Evolutionary conservation across 2,329 filamentous ascomycete genomes (phyloP).

Genomic region (Ophiostoma tasmaniense): DNA sequence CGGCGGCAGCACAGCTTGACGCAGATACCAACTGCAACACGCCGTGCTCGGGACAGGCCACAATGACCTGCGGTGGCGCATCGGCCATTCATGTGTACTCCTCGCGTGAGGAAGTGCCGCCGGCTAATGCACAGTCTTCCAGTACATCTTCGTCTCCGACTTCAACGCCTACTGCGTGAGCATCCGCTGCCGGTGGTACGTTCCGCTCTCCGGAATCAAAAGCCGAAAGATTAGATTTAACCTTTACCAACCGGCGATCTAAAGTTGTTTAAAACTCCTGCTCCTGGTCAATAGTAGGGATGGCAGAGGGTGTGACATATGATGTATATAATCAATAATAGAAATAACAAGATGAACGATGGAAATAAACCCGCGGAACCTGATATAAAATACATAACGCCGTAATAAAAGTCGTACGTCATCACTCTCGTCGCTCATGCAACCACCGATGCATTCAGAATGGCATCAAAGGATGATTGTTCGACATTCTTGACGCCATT

Average conservation of each 20-base stretch:
- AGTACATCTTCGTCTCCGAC: not conserved
- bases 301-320: not conserved
- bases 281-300: too few relatives aligned
- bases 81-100: not conserved
- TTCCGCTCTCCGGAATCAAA: not conserved
- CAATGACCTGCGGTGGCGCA: not conserved
- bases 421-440: not conserved
- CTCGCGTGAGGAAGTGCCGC: not conserved
- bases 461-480: slow-evolving; percentile 65
- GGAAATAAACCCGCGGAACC: not conserved
- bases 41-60: not conserved
- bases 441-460: slow-evolving; percentile 40
- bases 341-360: not conserved
- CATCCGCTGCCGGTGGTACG: too few relatives aligned
- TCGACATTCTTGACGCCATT: slow-evolving; percentile 47
- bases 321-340: not conserved
- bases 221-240: too few relatives aligned
- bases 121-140: not conserved
- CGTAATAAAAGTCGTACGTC: not conserved
- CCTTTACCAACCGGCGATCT: too few relatives aligned
- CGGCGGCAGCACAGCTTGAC: not conserved
- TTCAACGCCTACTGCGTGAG: not conserved
- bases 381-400: not conserved
- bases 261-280: too few relatives aligned
- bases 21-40: not conserved